Evolutionary conservation across 1,139 yeast species (phyloP).

Genomic region (Wickerhamomyces sp.): DNA sequence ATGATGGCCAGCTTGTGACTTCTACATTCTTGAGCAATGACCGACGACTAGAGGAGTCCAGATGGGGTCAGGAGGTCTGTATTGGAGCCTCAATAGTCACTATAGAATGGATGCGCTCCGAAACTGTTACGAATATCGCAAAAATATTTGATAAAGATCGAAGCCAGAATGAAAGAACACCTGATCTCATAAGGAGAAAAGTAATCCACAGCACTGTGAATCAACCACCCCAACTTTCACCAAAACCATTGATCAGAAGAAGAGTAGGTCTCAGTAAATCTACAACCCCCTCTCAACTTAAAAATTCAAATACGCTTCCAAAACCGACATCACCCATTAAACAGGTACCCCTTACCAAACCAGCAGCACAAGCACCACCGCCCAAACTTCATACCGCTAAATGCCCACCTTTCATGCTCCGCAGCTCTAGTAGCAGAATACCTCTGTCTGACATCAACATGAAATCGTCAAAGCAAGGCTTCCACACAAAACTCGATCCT

Average conservation of each 20-base stretch:
- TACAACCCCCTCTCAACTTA: slow-evolving; percentile 12
- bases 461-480: no score
- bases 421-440: no score
- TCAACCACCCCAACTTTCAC: neutral
- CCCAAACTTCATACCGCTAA: neutral
- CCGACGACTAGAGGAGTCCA: slow-evolving; percentile 9
- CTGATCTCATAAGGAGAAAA: slow-evolving; percentile 2
- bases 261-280: slow-evolving; percentile 14
- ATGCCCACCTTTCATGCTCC: no score
- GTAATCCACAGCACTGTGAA: neutral
- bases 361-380: slow-evolving; percentile 1
- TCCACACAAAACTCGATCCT: no score
- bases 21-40: slow-evolving; percentile 28
- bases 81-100: slow-evolving; percentile 21
- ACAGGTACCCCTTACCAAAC: slow-evolving; percentile 1
- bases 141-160: slow-evolving; percentile 9
- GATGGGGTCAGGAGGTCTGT: slow-evolving; percentile 20
- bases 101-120: slow-evolving; percentile 14
- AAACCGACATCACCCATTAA: no score
- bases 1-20: slow-evolving; percentile 33
- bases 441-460: no score
- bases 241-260: slow-evolving; percentile 3
- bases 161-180: neutral
- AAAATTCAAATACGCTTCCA: neutral
- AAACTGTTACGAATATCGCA: slow-evolving; percentile 14